These are phyloP conservation scores for Aspergillus jensenii DNA, from an alignment of 2,329 filamentous ascomycete species.

Conservation along the genomic window DNA sequence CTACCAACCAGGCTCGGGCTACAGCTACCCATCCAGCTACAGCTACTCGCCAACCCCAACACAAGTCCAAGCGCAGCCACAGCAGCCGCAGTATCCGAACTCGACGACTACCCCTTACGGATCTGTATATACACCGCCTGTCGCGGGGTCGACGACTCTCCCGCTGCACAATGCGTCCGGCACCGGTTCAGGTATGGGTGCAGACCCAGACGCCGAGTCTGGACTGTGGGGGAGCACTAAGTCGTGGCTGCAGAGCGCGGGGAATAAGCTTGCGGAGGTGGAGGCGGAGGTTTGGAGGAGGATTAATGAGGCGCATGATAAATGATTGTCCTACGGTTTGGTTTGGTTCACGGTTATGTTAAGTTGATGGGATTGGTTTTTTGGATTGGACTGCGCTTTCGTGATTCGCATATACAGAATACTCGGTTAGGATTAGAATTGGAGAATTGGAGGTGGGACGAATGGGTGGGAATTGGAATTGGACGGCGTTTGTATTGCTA, in stretches of 20 bases:
- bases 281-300: conserved; percentile 50
- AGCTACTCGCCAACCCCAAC: conserved; percentile 18
- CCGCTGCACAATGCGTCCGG: conserved; percentile 18
- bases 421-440: too few species aligned
- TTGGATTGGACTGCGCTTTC: not conserved
- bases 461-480: too few species aligned
- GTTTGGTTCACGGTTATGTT: not conserved
- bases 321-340: conserved; percentile 11
- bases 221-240: conserved; percentile 40
- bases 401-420: too few species aligned
- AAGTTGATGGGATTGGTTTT: not conserved
- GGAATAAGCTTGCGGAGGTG: conserved; percentile 43
- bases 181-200: conserved; percentile 9
- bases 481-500: too few species aligned
- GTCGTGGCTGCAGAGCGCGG: conserved; percentile 43
- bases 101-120: conserved; percentile 22
- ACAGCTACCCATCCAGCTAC: conserved; percentile 5
- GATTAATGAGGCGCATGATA: conserved; percentile 42
- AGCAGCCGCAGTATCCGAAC: not conserved
- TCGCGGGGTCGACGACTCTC: conserved; percentile 7
- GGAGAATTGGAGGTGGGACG: too few species aligned
- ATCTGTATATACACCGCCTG: conserved; percentile 25
- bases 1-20: not conserved
- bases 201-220: conserved; percentile 31
- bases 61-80: not conserved